Evolutionary conservation across 2,329 filamentous ascomycete species (phyloP).

Genomic region (Didymella arachidicola): DNA sequence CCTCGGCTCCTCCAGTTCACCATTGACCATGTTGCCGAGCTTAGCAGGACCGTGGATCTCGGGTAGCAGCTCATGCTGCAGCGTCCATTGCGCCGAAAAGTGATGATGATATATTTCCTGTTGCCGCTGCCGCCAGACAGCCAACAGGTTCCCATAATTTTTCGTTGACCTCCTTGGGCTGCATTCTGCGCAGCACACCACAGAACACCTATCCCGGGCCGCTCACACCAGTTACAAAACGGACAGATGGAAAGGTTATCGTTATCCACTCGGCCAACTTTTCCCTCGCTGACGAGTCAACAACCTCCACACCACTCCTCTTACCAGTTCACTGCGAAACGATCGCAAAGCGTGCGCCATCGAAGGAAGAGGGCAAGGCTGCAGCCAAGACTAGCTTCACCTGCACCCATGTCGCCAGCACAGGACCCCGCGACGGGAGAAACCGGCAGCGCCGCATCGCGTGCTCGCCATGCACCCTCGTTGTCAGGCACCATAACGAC

Average conservation of each 20-base stretch:
- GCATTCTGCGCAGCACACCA: constrained; percentile 50
- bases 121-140: constrained; percentile 9
- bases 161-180: constrained; percentile 41
- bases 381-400: constrained; percentile 46
- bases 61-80: constrained; percentile 15
- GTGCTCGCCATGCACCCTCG: constrained; percentile 21
- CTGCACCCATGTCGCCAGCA: constrained; percentile 43
- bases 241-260: constrained; percentile 49
- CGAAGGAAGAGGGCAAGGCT: constrained; percentile 46
- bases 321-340: constrained; percentile 29
- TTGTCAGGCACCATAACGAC: constrained; percentile 24
- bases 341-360: constrained; percentile 37
- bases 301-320: constrained; percentile 32
- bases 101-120: constrained; percentile 29
- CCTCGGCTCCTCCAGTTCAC: constrained; percentile 38
- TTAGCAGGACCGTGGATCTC: constrained; percentile 32
- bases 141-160: constrained; percentile 20
- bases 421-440: constrained; percentile 45
- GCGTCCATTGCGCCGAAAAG: constrained; percentile 31
- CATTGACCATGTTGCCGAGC: constrained; percentile 38
- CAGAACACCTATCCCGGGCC: constrained; percentile 38
- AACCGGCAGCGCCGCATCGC: constrained; percentile 37
- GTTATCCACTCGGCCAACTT: constrained; percentile 34
- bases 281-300: constrained; percentile 28
- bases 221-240: constrained; percentile 42